Percentiles rank a stretch among this genome's conserved stretches.
phyloP scores from a whole-genome alignment of 2,329 filamentous ascomycete species.

The Cladosporium velox region DNA sequence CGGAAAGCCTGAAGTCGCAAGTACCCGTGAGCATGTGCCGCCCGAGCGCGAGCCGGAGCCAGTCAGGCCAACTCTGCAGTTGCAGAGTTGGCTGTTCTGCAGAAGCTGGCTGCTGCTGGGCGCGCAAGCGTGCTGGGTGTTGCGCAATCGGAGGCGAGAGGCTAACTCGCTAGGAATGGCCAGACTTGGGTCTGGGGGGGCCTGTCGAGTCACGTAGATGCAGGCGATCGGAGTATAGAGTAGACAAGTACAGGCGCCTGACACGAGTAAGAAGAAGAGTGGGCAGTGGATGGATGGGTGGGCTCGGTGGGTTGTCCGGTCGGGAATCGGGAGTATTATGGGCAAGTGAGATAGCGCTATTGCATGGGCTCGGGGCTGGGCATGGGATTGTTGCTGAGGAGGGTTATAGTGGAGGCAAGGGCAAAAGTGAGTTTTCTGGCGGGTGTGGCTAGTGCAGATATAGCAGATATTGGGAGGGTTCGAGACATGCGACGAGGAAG shows the following conservation, averaged over 20 bases:
- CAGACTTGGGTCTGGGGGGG: not conserved
- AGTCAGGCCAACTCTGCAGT: not conserved
- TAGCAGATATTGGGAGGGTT: conserved; percentile 4
- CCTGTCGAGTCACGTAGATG: conserved; percentile 14
- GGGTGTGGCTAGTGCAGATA: not conserved
- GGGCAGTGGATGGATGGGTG: not conserved
- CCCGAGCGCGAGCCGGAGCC: conserved; percentile 1
- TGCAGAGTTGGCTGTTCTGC: not conserved
- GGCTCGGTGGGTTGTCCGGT: not conserved
- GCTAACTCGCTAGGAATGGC: conserved; percentile 2
- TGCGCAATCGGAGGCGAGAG: conserved; percentile 11
- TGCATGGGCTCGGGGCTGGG: conserved; percentile 3
- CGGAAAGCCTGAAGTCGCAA: not conserved
- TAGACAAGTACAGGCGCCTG: not conserved
- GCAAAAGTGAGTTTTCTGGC: not conserved
- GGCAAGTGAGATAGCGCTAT: not conserved
- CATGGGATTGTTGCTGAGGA: not conserved
- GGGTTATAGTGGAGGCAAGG: not conserved
- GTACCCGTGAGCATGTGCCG: not conserved
- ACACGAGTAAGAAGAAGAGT: not conserved
- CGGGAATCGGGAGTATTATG: conserved; percentile 13
- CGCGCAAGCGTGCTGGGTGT: conserved; percentile 3
- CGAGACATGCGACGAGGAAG: conserved; percentile 12
- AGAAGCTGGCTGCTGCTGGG: not conserved
- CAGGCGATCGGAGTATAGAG: conserved; percentile 16